phyloP scores from a whole-genome alignment of 1,284 basidiomycete genomes.

The Gymnopus androsaceus region DNA sequence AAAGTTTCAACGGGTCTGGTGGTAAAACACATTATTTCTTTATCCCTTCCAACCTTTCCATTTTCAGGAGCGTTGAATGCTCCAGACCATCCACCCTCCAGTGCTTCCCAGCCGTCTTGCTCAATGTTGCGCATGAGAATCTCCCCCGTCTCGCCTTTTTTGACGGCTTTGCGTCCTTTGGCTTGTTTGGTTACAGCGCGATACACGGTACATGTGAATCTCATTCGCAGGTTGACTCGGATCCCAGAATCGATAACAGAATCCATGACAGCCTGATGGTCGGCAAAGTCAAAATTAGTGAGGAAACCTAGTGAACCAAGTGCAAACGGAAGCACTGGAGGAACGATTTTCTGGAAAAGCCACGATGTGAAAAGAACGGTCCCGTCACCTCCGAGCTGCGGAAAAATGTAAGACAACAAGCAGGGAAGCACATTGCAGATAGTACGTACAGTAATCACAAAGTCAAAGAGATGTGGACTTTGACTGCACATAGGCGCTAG shows the following conservation, averaged over 20 bases:
- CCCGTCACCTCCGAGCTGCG: conserved; percentile 93
- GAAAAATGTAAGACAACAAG: conserved; percentile 13
- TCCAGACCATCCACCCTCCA: conserved; percentile 74
- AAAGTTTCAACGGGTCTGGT: conserved; percentile 96
- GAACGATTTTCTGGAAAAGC: conserved; percentile 98
- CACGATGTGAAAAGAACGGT: conserved; percentile 99
- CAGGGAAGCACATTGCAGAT: conserved; percentile 9
- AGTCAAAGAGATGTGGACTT: conserved; percentile 94
- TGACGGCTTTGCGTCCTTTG: conserved; percentile 79
- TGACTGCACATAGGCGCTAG: conserved; percentile 92
- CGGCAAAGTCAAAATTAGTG: conserved; percentile 95
- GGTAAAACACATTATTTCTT: conserved; percentile 97
- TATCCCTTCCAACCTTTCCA: conserved; percentile 70
- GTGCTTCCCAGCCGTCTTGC: conserved; percentile 89
- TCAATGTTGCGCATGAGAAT: conserved; percentile 92
- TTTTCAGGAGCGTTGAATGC: conserved; percentile 38
- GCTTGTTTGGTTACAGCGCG: conserved; percentile 78
- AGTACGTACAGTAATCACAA: conserved; percentile 83
- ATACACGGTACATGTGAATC: conserved; percentile 98
- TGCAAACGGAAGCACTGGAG: conserved; percentile 95
- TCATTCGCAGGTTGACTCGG: conserved; percentile 97
- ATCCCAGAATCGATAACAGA: conserved; percentile 91
- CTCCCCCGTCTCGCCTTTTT: conserved; percentile 89
- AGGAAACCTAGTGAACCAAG: conserved; percentile 98
- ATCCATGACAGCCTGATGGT: conserved; percentile 88